Conservation (phyloP, 805 yeast genomes). For the Suhomyces canberraensis region DNA sequence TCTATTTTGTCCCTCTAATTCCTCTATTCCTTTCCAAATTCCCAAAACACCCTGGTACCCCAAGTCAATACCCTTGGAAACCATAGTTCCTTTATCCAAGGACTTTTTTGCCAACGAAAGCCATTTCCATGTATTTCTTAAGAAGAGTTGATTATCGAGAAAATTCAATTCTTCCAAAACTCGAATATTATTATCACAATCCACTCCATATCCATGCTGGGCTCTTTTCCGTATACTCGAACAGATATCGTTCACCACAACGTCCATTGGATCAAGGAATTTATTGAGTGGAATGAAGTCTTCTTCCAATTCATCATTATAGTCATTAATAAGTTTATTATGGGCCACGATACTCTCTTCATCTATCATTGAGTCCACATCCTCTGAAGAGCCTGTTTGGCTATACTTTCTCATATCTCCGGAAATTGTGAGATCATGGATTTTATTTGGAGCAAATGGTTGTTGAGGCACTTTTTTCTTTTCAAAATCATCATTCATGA, state of each 20-base stretch:
- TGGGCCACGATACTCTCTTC: conserved; percentile 21
- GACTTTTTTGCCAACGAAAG: conserved; percentile 66
- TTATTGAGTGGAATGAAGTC: conserved; percentile 27
- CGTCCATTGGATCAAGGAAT: conserved; percentile 33
- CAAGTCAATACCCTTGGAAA: conserved; percentile 67
- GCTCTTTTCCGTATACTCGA: conserved; percentile 72
- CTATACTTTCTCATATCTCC: conserved; percentile 16
- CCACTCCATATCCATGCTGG: conserved; percentile 64
- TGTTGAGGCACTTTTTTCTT: not conserved
- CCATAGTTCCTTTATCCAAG: conserved; percentile 63
- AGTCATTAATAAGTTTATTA: conserved; percentile 5
- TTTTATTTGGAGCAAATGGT: conserved; percentile 1
- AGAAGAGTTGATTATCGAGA: conserved; percentile 47
- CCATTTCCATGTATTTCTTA: conserved; percentile 91
- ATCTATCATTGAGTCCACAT: conserved; percentile 26
- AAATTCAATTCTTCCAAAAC: conserved; percentile 52
- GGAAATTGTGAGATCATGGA: conserved; percentile 1
- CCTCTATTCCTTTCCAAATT: conserved; percentile 77
- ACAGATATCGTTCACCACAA: conserved; percentile 72
- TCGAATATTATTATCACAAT: conserved; percentile 59
- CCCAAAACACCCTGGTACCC: conserved; percentile 88
- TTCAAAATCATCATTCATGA: conserved; percentile 27
- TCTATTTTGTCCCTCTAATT: conserved; percentile 45
- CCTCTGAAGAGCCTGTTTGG: conserved; percentile 20
- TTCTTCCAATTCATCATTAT: conserved; percentile 19